Base-by-base conservation (phyloP, 192 early-diverging fungal genomes). In the Entomortierella chlamydospora region DNA sequence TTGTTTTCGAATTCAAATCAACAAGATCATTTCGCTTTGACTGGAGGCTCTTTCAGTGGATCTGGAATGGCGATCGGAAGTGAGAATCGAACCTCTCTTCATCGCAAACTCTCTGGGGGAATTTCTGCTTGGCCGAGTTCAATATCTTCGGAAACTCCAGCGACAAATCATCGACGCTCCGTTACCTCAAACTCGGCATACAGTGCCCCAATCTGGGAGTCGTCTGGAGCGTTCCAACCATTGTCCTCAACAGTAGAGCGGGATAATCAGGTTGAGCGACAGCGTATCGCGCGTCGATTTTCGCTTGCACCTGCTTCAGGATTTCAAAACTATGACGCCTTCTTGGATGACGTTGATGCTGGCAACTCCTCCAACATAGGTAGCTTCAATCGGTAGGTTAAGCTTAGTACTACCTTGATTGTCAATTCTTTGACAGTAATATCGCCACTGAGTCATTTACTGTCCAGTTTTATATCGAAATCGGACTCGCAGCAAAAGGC, bases 131-230 rank as follows among this genome's bases (percentile, higher is more conserved):
- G 73, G 73, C 37, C 73, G 11, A 64, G 29, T 49, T 49, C 66
- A 7, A 31, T 26, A 8, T 26, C 23, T 1, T 17, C 41, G 1
- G 60, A 52, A 10, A 25, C 42, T 13, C 42, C 57, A 15, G 13
- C 47, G 11, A 20, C 30, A 15, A 79, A 53, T 26, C 74, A 70
- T 41, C 74, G 74, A 37, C 74, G 74, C 30, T 69, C 74, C 13
- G 37, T 70, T 22, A 79, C 74, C 18, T 64, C 68, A 2, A 61
- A 29, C 34, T 49, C 74, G 1, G 37, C 54, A 2, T 79, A 60
- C 23, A 51, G 25, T 15, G 26, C 68, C 25, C 66, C 60, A 18
- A 70, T 79, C 28, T 79, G 74, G 74, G 74, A 79, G 33, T 52
- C 60, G n/a, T 17, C 63, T 20, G 56, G 64, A 13, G 43, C 66